A percentile compares a stretch with the other conserved stretches of the same genome.
phyloP scores from a whole-genome alignment of 768 basidiomycete species.

The Amanita molliuscula region DNA sequence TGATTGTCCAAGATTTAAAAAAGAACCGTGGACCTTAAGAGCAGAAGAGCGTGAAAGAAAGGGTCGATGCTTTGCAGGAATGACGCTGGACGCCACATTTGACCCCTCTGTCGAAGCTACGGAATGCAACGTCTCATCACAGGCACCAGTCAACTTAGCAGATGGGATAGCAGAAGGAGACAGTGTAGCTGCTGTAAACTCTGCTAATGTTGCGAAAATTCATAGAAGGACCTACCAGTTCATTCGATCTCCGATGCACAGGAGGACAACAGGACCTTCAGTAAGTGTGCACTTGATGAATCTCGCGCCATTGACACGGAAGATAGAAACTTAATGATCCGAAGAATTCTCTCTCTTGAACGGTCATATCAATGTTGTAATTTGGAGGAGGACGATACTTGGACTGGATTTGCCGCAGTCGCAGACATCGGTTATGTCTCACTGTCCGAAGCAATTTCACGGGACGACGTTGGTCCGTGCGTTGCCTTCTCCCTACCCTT shows the following conservation, averaged over 20 bases:
- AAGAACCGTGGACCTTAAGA: slow-evolving; percentile 89
- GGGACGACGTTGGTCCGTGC: too few relatives aligned
- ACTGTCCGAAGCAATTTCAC: too few relatives aligned
- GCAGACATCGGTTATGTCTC: too few relatives aligned
- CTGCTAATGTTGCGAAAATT: slow-evolving; percentile 36
- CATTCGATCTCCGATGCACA: slow-evolving; percentile 18
- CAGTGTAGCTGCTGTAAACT: slow-evolving; percentile 6
- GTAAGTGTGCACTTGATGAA: too few relatives aligned
- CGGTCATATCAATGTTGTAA: slow-evolving; percentile 66
- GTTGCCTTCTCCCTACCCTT: too few relatives aligned
- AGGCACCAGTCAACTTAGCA: background rate
- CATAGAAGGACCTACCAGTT: slow-evolving; percentile 79
- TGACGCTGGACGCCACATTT: slow-evolving; percentile 53
- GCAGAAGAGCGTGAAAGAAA: slow-evolving; percentile 68
- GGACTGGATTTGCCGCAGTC: too few relatives aligned
- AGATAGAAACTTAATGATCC: too few relatives aligned
- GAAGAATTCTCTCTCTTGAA: too few relatives aligned
- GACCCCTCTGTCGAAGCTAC: slow-evolving; percentile 10
- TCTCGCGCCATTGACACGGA: too few relatives aligned
- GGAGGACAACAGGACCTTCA: too few relatives aligned
- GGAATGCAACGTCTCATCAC: background rate
- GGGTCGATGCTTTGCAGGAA: slow-evolving; percentile 77
- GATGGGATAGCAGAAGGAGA: slow-evolving; percentile 5
- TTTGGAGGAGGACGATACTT: too few relatives aligned
- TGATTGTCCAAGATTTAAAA: slow-evolving; percentile 48